Evolutionary conservation across 306 rosid genomes (phyloP).

Genomic region (Vigna nakashimae): DNA sequence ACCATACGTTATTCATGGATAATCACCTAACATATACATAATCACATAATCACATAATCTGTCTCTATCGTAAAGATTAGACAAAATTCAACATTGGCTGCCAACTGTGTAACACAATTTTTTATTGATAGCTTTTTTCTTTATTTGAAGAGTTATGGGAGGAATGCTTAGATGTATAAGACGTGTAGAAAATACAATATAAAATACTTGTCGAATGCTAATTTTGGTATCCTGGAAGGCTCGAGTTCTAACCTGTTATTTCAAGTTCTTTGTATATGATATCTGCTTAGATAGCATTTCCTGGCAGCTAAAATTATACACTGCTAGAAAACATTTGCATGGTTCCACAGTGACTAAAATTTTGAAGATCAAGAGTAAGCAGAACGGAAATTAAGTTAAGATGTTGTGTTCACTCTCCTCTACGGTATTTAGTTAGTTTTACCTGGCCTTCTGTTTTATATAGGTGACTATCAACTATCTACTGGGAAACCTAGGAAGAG

Average conservation of each 20-base stretch:
- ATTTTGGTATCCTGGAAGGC: not conserved
- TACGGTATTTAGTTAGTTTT: constrained; percentile 28
- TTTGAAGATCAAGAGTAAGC: not conserved
- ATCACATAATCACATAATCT: not conserved
- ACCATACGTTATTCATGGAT: not conserved
- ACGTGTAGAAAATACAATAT: not conserved
- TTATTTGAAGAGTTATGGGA: constrained; percentile 9
- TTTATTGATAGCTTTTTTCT: not conserved
- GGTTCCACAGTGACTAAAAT: not conserved
- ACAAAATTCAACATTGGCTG: not conserved
- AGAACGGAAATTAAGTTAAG: constrained; percentile 1
- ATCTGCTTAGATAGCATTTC: constrained; percentile 28
- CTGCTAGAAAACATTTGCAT: constrained; percentile 21
- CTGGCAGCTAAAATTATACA: not conserved
- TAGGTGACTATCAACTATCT: constrained; percentile 92
- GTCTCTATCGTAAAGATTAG: not conserved
- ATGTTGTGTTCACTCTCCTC: constrained; percentile 1
- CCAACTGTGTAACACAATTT: not conserved
- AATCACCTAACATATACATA: not conserved
- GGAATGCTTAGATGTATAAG: constrained; percentile 1
- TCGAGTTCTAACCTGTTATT: constrained; percentile 34
- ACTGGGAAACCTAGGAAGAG: constrained; percentile 80
- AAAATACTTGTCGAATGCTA: not conserved
- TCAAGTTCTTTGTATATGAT: not conserved
- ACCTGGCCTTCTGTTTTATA: constrained; percentile 43